Evolutionary conservation across 2,329 filamentous ascomycete genomes (phyloP).

Genomic region (Sarocladium oryzae): DNA sequence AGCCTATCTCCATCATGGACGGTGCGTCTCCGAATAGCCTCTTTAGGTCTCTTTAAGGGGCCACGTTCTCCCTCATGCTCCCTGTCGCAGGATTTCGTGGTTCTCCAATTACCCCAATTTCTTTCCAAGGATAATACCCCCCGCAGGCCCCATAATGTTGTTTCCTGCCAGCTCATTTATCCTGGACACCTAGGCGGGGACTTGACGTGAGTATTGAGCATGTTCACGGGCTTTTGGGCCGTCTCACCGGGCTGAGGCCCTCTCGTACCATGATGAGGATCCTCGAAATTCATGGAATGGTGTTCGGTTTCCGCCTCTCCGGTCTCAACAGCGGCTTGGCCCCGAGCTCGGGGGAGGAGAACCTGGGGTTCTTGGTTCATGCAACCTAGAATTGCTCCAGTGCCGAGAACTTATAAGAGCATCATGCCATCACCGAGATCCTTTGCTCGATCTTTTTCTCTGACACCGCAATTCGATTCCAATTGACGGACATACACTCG

Average conservation of each 20-base stretch:
- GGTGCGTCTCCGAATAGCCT: constrained; percentile 5
- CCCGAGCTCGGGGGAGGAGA: background rate
- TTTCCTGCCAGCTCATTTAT: background rate
- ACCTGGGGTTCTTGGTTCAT: constrained; percentile 1
- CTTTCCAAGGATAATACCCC: background rate
- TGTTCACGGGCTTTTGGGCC: background rate
- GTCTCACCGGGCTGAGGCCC: background rate
- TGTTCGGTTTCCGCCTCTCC: background rate
- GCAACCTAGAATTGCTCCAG: background rate
- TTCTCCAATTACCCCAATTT: constrained; percentile 7
- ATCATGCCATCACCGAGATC: background rate
- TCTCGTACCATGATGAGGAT: background rate
- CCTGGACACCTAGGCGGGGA: background rate
- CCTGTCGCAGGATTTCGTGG: background rate
- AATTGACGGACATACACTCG: background rate
- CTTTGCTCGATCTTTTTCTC: background rate
- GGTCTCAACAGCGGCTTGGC: background rate
- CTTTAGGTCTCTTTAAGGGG: background rate
- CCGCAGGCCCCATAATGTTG: background rate
- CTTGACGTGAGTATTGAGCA: background rate
- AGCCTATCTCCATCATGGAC: background rate
- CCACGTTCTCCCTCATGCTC: background rate
- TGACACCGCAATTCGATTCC: background rate
- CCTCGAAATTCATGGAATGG: background rate
- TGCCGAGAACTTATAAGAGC: background rate